Percentiles rank a stretch among this genome's conserved stretches.
These are phyloP conservation scores for Venturia oleaginea DNA, from an alignment of 2,329 filamentous ascomycete genomes.

Conservation along the genomic window DNA sequence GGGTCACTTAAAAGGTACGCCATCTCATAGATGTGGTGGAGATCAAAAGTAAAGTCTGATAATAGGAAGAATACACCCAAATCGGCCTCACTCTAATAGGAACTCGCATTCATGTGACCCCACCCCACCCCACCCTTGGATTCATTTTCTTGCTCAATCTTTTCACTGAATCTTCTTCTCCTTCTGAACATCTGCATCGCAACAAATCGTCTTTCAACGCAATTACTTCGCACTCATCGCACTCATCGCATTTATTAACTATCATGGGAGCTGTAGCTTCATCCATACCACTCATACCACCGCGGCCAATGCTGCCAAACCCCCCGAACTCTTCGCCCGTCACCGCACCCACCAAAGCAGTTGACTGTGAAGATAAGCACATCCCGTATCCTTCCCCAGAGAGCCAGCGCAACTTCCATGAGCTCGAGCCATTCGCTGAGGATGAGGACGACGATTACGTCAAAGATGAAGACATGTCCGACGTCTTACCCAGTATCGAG, in stretches of 20 bases:
- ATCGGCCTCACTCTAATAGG: neutral
- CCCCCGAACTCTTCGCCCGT: neutral
- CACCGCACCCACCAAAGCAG: neutral
- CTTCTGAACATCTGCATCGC: neutral
- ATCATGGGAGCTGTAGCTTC: neutral
- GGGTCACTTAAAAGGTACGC: neutral
- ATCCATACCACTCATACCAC: neutral
- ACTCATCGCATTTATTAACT: neutral
- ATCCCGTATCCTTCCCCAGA: neutral
- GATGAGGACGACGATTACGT: neutral
- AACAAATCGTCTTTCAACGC: neutral
- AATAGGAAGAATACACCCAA: neutral
- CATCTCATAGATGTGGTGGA: neutral
- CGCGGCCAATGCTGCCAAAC: neutral
- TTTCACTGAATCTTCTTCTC: neutral
- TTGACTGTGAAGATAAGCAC: neutral
- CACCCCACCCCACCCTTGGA: neutral
- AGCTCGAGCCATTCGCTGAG: neutral
- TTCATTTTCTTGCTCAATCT: neutral
- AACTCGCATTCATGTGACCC: neutral
- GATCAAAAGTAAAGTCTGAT: neutral
- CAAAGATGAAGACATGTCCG: constrained; percentile 3
- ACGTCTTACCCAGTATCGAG: neutral
- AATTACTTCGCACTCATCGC: neutral
- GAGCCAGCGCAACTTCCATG: neutral